A percentile compares a stretch with the other conserved stretches of the same genome.
Evolutionary conservation across 2,329 filamentous ascomycete genomes (phyloP).

Genomic region (Fusarium albosuccineum): DNA sequence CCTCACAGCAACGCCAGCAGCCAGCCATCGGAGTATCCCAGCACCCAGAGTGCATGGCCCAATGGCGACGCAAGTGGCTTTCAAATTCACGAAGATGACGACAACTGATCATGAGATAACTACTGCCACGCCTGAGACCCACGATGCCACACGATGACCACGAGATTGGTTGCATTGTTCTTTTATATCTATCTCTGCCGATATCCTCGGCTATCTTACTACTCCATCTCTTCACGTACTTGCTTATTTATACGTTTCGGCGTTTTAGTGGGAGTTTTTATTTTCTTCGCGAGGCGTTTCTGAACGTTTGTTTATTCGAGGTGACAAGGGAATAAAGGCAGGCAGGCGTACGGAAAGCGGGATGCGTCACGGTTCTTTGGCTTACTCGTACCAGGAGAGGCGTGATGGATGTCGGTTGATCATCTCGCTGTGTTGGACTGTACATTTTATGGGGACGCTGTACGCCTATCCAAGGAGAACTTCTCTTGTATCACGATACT

Average conservation of each 20-base stretch:
- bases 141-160: constrained; percentile 22
- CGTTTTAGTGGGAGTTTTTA: constrained; percentile 23
- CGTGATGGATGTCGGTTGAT: not conserved
- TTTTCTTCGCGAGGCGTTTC: constrained; percentile 7
- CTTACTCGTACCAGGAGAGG: not conserved
- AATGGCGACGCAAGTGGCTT: constrained; percentile 50
- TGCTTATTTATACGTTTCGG: constrained; percentile 19
- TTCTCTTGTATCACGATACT: constrained; percentile 37
- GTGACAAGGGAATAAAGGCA: not conserved
- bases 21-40: constrained; percentile 69
- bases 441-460: constrained; percentile 27
- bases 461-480: constrained; percentile 15
- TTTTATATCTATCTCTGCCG: constrained; percentile 6
- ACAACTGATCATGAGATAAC: constrained; percentile 35
- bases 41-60: constrained; percentile 61
- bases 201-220: constrained; percentile 15
- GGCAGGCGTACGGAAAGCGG: constrained; percentile 11
- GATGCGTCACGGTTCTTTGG: constrained; percentile 8
- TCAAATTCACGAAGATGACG: constrained; percentile 57
- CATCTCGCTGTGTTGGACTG: not conserved
- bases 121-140: constrained; percentile 8
- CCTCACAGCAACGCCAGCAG: constrained; percentile 60
- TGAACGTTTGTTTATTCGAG: too few species aligned
- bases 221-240: constrained; percentile 9
- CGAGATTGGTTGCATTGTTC: constrained; percentile 12